A percentile compares a stretch with the other conserved stretches of the same genome.
Conservation (phyloP, 305 asterid genomes). For the Caryopteris hybrid region DNA sequence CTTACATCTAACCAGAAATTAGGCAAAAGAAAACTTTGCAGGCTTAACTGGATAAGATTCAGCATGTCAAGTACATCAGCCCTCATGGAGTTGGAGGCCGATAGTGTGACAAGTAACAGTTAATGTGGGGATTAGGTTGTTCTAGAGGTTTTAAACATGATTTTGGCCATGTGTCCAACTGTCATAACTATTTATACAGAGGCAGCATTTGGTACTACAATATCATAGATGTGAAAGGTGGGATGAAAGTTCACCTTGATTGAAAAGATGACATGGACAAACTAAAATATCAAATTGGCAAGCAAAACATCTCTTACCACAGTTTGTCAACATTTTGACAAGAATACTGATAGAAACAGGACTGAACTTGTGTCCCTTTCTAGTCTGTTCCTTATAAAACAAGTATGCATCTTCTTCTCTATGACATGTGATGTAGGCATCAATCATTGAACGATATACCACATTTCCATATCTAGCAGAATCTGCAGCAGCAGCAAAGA, state of each 20-base stretch:
- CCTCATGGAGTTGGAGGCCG: too few relatives aligned
- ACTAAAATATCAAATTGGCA: neutral
- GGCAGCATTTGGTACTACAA: neutral
- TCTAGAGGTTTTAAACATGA: neutral
- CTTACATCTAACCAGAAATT: neutral
- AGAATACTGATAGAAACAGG: slow-evolving; percentile 85
- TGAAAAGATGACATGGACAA: neutral
- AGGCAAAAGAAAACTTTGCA: neutral
- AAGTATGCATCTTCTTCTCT: slow-evolving; percentile 65
- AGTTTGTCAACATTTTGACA: slow-evolving; percentile 64
- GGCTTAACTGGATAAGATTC: neutral
- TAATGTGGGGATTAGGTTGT: neutral
- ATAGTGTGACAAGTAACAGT: too few relatives aligned
- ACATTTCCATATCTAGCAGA: slow-evolving; percentile 32
- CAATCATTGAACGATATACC: slow-evolving; percentile 55
- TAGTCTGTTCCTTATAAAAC: slow-evolving; percentile 60
- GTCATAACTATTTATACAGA: neutral
- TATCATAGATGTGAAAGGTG: slow-evolving; percentile 3
- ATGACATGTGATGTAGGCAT: slow-evolving; percentile 51
- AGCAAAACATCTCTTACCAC: slow-evolving; percentile 46
- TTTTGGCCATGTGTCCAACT: neutral
- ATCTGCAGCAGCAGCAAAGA: slow-evolving; percentile 45
- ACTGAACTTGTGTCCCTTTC: slow-evolving; percentile 55
- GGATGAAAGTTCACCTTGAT: neutral
- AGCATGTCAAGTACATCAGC: neutral